Evolutionary conservation across 768 basidiomycete species (phyloP), one percentile per base, ranked within the genome.

Genomic region (Phallus indusiatus): DNA sequence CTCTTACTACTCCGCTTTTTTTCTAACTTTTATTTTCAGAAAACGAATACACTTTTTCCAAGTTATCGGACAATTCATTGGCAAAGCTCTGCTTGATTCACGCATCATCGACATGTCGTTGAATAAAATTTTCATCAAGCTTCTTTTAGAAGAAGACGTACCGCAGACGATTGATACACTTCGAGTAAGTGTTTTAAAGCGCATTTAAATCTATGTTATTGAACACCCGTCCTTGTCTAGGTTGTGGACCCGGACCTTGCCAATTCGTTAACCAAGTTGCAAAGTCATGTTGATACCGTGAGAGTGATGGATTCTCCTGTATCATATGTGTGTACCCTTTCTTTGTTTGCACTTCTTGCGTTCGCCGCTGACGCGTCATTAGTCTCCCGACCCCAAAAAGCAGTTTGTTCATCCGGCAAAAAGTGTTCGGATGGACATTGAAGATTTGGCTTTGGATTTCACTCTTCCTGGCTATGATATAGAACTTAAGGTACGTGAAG

Each of bases 381-480:
- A 52, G 68, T 63, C 50, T 50, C 67, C 60, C 21, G 64, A 50
- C 2, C 64, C 61, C 20, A 68, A 64, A 52, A 42, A 49, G n/a
- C 49, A 42, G 0, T 65, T 63, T 34, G 48, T 35, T 12, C 49
- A 16, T 5, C 22, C 50, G 76, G 78, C 49, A 67, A 78, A 62
- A 76, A 83, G 69, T 81, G 85, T 68, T 72, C 82, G 60, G 75
- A 72, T 88, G 37, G 83, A 78, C 20, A 75, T 98, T 17, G 88
- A 90, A 62, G 94, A 98, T 67, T 81, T 99, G 35, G 84, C 88
- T 0, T 80, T 99, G 18, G 96, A 99, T 73, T 99, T 98, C 71
- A 97, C 95, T 8, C 78, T 98, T 17, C 96, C 96, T 9, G 96
- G 96, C 14, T 94, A 95, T 68, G 85, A 94, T 67, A 88, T 98